Evolutionary conservation across 306 rosid genomes (phyloP).

Genomic region (Cucurbita pepo): DNA sequence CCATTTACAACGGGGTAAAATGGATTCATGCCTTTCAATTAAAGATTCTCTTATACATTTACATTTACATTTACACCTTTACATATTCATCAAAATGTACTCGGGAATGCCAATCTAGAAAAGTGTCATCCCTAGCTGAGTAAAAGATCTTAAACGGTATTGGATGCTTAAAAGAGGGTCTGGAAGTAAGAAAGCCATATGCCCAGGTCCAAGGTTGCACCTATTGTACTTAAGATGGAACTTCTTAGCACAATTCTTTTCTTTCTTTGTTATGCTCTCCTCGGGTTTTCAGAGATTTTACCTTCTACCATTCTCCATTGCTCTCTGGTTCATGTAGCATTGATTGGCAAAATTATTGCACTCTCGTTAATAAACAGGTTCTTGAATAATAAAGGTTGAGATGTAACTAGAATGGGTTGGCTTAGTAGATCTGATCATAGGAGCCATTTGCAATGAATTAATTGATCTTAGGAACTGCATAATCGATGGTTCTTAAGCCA

Average conservation of each 20-base stretch:
- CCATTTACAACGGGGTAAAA: background rate
- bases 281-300: background rate
- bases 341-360: background rate
- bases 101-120: background rate
- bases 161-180: background rate
- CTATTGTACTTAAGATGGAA: background rate
- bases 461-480: too few species aligned
- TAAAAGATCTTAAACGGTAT: too few species aligned
- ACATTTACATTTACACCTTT: background rate
- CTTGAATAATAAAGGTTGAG: too few species aligned
- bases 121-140: background rate
- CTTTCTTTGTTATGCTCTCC: background rate
- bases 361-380: background rate
- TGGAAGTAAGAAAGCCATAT: background rate
- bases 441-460: too few species aligned
- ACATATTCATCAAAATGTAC: background rate
- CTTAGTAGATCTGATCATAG: background rate
- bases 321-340: background rate
- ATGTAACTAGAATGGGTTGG: background rate
- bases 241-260: background rate
- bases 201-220: background rate
- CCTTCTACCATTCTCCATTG: background rate
- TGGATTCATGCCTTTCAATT: background rate
- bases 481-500: too few species aligned
- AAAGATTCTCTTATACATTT: too few species aligned